Base-by-base conservation (phyloP, 805 yeast species). In the Saturnispora zaruensis region DNA sequence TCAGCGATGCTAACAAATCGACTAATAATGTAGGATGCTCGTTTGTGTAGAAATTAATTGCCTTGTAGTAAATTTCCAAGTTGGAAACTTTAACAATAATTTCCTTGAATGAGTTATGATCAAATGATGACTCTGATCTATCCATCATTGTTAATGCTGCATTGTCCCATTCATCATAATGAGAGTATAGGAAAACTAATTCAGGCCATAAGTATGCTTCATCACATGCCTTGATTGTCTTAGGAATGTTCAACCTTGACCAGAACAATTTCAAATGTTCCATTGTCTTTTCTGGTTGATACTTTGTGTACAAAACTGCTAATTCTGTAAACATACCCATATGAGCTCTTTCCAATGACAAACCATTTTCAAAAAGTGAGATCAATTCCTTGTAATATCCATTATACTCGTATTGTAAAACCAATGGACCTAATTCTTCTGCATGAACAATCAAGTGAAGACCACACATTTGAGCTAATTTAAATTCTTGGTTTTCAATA, bases 251-350 rank as follows among this genome's bases (percentile, higher is more conserved):
- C 67, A 93, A 79, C 72, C 99, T 84, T 13, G 97, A 89, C 98
- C 98, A 93, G 79, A 93, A 93, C 62, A 93, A 74, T 67, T 90
- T 90, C 78, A 93, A 77, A 70, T 93, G 98, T 70, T 93, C 98
- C 88, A 87, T 86, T 49, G 95, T 86, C 70, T 81, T 84, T 46
- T 81, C 86, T 26, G 97, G 96, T 54, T 81, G 79, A 70, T 90
- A 93, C 67, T 90, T 91, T 57, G 95, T 78, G 72, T 91, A 93
- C 59, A 93, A 74, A 44, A 87, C 76, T 21, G 98, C 96, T 60
- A 93, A 77, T 69, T 90, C 97, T 9, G 99, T 93, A 67, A 93
- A 93, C 97, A 93, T 91, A 59, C 98, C 99, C 99, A 93, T 93
- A 66, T 93, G 99, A 36, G 99, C 99, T 67, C 99, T 86, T 74